Percentiles rank a stretch among this genome's conserved stretches.
Conservation (phyloP, 495 filamentous ascomycete genomes). For the Lindgomyces ingoldianus region DNA sequence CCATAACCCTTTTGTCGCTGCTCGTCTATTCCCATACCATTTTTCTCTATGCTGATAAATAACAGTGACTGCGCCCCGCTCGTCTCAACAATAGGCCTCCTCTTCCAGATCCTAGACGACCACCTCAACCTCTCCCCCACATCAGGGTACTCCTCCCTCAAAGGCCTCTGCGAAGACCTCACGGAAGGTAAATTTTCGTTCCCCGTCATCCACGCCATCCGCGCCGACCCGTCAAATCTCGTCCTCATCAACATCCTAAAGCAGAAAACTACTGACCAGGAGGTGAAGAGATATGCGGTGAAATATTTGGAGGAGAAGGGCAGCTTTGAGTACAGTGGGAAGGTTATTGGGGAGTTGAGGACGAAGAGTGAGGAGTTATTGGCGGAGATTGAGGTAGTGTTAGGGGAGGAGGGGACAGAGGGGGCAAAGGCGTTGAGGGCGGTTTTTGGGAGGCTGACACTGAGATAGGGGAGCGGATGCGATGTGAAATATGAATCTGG, state of each 20-base stretch:
- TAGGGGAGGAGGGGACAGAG: constrained; percentile 25
- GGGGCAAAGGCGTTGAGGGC: constrained; percentile 22
- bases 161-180: constrained; percentile 94
- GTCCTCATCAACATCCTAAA: constrained; percentile 89
- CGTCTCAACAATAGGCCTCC: constrained; percentile 85
- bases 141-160: constrained; percentile 76
- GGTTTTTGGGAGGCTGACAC: constrained; percentile 20
- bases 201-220: constrained; percentile 93
- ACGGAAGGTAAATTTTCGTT: constrained; percentile 99
- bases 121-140: constrained; percentile 79
- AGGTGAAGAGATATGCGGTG: constrained; percentile 91
- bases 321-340: constrained; percentile 81
- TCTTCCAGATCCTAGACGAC: constrained; percentile 97
- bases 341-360: constrained; percentile 56
- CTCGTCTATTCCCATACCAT: too few species aligned
- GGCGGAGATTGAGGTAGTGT: constrained; percentile 9
- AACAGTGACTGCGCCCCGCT: constrained; percentile 78
- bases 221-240: constrained; percentile 72
- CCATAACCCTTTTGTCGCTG: too few species aligned
- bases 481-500: too few species aligned
- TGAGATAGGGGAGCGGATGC: constrained; percentile 5
- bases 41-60: too few species aligned
- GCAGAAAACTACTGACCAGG: constrained; percentile 81
- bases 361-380: constrained; percentile 26
- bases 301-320: constrained; percentile 86